These are phyloP conservation scores for Oryza meyeriana DNA, from an alignment of 176 grass and related monocot genomes.

Conservation along the genomic window DNA sequence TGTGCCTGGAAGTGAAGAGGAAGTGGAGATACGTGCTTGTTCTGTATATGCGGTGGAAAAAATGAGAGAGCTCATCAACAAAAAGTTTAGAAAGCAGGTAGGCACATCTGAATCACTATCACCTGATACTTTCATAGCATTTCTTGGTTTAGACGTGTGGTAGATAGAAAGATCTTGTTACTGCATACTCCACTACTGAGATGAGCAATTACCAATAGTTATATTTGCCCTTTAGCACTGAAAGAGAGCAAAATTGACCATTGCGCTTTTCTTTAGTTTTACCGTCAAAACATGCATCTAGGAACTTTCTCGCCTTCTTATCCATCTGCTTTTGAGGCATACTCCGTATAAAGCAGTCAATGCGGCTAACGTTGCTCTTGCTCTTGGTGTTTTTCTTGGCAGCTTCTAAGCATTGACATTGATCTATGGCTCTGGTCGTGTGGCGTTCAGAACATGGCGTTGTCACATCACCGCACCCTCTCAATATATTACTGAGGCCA, in stretches of 20 bases:
- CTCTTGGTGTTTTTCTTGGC: constrained; percentile 27
- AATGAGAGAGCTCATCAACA: constrained; percentile 77
- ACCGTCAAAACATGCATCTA: not conserved
- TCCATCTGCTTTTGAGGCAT: not conserved
- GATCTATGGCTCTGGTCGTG: constrained; percentile 95
- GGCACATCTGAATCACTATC: constrained; percentile 15
- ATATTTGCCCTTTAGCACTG: not conserved
- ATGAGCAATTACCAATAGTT: not conserved
- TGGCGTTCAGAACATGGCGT: constrained; percentile 68
- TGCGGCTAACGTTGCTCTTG: constrained; percentile 26
- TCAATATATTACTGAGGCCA: constrained; percentile 83
- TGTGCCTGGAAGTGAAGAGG: constrained; percentile 78
- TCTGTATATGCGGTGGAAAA: constrained; percentile 89
- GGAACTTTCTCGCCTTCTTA: not conserved
- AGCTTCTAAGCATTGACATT: constrained; percentile 96
- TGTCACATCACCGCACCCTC: constrained; percentile 91
- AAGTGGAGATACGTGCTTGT: constrained; percentile 87
- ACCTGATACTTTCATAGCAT: constrained; percentile 8
- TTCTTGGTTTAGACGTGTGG: not conserved
- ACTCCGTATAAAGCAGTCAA: constrained; percentile 34
- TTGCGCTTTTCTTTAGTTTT: not conserved
- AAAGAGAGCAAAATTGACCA: not conserved
- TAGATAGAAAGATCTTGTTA: not conserved
- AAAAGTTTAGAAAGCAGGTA: constrained; percentile 89
- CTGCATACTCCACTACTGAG: not conserved